phyloP scores from a whole-genome alignment of 805 yeast genomes.

The Candida bentonensis region DNA sequence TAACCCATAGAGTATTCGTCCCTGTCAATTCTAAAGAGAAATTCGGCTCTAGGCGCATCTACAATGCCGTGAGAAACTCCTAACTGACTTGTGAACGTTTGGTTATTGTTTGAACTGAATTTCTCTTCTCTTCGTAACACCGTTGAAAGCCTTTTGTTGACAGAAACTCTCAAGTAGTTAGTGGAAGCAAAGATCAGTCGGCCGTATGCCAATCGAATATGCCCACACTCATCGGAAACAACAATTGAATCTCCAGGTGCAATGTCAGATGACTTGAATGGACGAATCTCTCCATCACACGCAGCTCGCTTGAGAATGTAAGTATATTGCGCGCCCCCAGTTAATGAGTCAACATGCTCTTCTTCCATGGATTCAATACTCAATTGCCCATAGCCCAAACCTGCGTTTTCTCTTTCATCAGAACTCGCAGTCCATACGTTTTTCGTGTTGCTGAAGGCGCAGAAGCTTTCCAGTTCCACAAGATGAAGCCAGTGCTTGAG shows the following conservation, averaged over 20 bases:
- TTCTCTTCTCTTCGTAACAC: background rate
- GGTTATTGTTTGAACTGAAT: background rate
- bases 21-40: slow-evolving; percentile 54
- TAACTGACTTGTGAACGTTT: background rate
- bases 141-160: background rate
- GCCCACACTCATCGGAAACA: slow-evolving; percentile 70
- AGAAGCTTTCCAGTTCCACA: slow-evolving; percentile 59
- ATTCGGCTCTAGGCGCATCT: background rate
- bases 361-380: slow-evolving; percentile 19
- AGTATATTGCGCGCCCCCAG: slow-evolving; percentile 7
- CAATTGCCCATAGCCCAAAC: slow-evolving; percentile 43
- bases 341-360: slow-evolving; percentile 3
- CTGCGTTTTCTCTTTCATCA: slow-evolving; percentile 47
- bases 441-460: slow-evolving; percentile 34
- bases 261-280: slow-evolving; percentile 30
- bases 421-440: slow-evolving; percentile 59
- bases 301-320: slow-evolving; percentile 6
- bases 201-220: slow-evolving; percentile 54
- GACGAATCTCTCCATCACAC: background rate
- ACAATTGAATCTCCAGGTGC: slow-evolving; percentile 47
- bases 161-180: background rate
- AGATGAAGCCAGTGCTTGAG: slow-evolving; percentile 62
- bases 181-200: background rate
- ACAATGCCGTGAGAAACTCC: background rate
- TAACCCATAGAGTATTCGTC: slow-evolving; percentile 67